A percentile compares a stretch with the other conserved stretches of the same genome.
Evolutionary conservation across 2,329 filamentous ascomycete species (phyloP).

Genomic region (Colletotrichum sp.): DNA sequence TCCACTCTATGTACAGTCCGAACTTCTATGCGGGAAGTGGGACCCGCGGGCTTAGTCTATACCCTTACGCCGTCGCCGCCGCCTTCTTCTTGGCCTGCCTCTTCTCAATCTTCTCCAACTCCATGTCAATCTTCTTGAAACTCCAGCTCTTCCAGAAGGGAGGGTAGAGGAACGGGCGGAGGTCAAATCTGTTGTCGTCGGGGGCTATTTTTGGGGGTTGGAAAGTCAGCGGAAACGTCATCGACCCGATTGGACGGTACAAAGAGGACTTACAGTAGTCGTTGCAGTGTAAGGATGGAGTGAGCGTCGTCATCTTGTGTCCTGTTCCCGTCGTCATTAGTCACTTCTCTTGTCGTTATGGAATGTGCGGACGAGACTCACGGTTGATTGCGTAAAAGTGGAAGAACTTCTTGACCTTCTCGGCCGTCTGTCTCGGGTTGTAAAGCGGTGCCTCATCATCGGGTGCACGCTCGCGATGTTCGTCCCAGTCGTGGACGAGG

Average conservation of each 20-base stretch:
- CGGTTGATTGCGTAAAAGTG: constrained; percentile 64
- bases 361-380: background rate
- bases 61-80: constrained; percentile 11
- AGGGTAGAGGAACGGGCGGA: constrained; percentile 33
- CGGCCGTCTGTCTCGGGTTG: constrained; percentile 45
- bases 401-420: constrained; percentile 48
- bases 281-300: constrained; percentile 21
- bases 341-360: background rate
- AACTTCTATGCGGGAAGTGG: background rate
- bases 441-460: constrained; percentile 34
- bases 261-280: constrained; percentile 14
- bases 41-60: background rate
- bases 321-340: background rate
- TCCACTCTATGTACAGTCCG: background rate
- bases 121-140: constrained; percentile 45
- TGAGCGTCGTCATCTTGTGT: constrained; percentile 23
- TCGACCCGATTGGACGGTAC: background rate
- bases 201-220: constrained; percentile 16
- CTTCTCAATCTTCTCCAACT: constrained; percentile 37
- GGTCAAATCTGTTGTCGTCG: constrained; percentile 33
- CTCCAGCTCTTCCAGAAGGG: constrained; percentile 36
- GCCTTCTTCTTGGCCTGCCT: constrained; percentile 3
- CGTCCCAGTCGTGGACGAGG: constrained; percentile 50
- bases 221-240: background rate
- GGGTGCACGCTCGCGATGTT: constrained; percentile 29